Percentiles rank a stretch among this genome's conserved stretches.
Evolutionary conservation across 1,284 basidiomycete species (phyloP).

Genomic region (Leccinum solheimii): DNA sequence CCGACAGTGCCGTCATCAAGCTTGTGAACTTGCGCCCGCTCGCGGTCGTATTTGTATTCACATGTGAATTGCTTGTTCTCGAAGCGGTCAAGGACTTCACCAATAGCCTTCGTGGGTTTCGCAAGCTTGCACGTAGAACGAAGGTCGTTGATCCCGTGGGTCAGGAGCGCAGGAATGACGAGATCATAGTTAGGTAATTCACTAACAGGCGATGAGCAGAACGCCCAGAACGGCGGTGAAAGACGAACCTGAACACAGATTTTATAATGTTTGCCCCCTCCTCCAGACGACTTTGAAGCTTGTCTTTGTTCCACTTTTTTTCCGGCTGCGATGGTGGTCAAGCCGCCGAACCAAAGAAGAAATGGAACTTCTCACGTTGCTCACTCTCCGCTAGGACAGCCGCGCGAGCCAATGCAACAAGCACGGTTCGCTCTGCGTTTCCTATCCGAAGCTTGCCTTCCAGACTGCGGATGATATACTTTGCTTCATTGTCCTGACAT

Average conservation of each 20-base stretch:
- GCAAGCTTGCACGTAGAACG: conserved; percentile 86
- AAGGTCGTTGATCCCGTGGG: conserved; percentile 74
- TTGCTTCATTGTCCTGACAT: conserved; percentile 87
- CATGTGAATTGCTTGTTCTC: conserved; percentile 96
- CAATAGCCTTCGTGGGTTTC: conserved; percentile 99
- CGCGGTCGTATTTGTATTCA: conserved; percentile 99
- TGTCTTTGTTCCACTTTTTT: conserved; percentile 78
- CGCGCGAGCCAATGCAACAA: conserved; percentile 87
- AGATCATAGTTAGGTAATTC: conserved; percentile 94
- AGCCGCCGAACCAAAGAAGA: background rate
- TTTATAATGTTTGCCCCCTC: conserved; percentile 82
- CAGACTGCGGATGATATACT: conserved; percentile 93
- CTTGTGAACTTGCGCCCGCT: conserved; percentile 89
- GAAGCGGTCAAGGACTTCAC: conserved; percentile 97
- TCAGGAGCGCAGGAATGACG: conserved; percentile 90
- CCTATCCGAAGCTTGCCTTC: conserved; percentile 98
- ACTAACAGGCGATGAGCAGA: conserved; percentile 43
- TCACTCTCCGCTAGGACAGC: conserved; percentile 78
- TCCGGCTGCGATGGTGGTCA: conserved; percentile 45
- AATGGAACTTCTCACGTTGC: conserved; percentile 43
- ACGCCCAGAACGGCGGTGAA: background rate
- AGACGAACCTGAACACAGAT: conserved; percentile 81
- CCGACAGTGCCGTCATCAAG: conserved; percentile 77
- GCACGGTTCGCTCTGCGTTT: conserved; percentile 91
- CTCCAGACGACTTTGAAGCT: conserved; percentile 75